Conservation (phyloP, 768 basidiomycete genomes). For the Phylloporus arenicola region DNA sequence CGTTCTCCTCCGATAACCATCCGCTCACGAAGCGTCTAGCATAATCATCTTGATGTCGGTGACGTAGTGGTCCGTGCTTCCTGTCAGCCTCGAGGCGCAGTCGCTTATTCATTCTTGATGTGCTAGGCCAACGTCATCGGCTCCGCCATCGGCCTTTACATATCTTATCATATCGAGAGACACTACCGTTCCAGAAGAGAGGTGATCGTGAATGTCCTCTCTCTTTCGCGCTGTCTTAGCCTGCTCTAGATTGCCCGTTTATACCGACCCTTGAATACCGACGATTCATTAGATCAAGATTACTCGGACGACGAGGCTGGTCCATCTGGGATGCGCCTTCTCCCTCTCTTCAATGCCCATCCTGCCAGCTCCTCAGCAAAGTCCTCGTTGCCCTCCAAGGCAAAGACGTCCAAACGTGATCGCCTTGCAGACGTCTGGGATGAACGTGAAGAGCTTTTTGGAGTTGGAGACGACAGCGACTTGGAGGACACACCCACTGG, state of each 20-base stretch:
- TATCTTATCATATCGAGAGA: constrained; percentile 63
- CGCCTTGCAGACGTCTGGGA: constrained; percentile 69
- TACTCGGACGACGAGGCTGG: constrained; percentile 38
- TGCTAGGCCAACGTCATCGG: constrained; percentile 74
- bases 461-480: constrained; percentile 59
- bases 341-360: constrained; percentile 43
- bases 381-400: constrained; percentile 22
- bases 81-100: constrained; percentile 9
- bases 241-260: constrained; percentile 61
- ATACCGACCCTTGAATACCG: constrained; percentile 64
- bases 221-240: not conserved
- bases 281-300: constrained; percentile 49
- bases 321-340: constrained; percentile 46
- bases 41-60: constrained; percentile 66
- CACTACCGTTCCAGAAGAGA: constrained; percentile 78
- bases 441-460: constrained; percentile 71
- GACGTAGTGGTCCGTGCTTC: constrained; percentile 57
- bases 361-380: constrained; percentile 13
- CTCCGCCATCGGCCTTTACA: constrained; percentile 60
- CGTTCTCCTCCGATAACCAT: not conserved
- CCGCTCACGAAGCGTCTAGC: constrained; percentile 33
- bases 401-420: constrained; percentile 25
- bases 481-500: constrained; percentile 36
- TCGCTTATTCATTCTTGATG: constrained; percentile 7
- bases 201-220: constrained; percentile 33